Percentiles rank a stretch among this genome's conserved stretches.
Conservation (phyloP, 2,329 filamentous ascomycete genomes). For the Diaporthe velutina region DNA sequence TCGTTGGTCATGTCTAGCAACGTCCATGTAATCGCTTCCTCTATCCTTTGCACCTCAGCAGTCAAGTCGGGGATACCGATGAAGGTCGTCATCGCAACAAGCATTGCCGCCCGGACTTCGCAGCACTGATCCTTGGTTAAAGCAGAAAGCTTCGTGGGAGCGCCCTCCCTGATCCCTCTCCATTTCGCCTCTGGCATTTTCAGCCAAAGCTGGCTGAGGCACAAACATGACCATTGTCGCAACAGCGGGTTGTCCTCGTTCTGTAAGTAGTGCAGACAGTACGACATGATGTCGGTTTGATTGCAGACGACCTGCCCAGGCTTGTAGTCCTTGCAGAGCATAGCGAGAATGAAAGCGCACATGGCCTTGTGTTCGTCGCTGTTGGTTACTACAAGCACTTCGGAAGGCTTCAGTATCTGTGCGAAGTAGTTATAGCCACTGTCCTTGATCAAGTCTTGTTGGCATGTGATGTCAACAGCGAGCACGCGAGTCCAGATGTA, state of each 20-base stretch:
- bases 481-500: conserved; percentile 99
- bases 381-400: conserved; percentile 87
- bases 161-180: conserved; percentile 90
- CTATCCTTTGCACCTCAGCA: conserved; percentile 89
- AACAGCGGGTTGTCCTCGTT: conserved; percentile 91
- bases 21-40: conserved; percentile 90
- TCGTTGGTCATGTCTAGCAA: conserved; percentile 93
- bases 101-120: conserved; percentile 92
- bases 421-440: conserved; percentile 98
- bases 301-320: conserved; percentile 94
- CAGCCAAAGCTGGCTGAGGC: conserved; percentile 94
- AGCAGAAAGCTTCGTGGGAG: conserved; percentile 83
- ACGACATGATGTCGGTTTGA: conserved; percentile 89
- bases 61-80: conserved; percentile 93
- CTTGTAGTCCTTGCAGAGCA: conserved; percentile 95
- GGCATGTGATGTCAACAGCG: conserved; percentile 93
- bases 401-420: conserved; percentile 87
- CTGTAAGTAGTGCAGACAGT: conserved; percentile 84
- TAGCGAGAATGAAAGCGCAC: conserved; percentile 95
- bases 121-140: conserved; percentile 88
- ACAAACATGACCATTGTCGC: conserved; percentile 95
- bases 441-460: conserved; percentile 94
- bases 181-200: conserved; percentile 95
- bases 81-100: conserved; percentile 94
- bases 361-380: conserved; percentile 96